Evolutionary conservation across 192 early-diverging fungal species (phyloP).

Genomic region (Backusella luteola): DNA sequence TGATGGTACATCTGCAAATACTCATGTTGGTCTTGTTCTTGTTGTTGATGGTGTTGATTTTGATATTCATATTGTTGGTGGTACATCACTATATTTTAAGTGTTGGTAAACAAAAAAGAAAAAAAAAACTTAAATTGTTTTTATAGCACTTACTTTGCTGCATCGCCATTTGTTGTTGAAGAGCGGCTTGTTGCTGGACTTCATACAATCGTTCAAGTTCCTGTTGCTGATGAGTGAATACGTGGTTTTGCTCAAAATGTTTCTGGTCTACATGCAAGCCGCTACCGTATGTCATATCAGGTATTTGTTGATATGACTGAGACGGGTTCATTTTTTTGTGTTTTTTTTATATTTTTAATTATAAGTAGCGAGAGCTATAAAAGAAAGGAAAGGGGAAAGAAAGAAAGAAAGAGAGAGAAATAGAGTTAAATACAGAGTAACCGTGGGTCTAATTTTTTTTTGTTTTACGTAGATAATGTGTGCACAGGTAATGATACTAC

Average conservation of each 20-base stretch:
- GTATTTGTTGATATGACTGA: neutral
- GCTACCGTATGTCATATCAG: neutral
- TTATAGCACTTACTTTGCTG: constrained; percentile 5
- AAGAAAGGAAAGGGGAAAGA: neutral
- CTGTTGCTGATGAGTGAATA: neutral
- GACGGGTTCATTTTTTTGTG: neutral
- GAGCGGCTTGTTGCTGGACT: constrained; percentile 18
- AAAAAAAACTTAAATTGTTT: neutral
- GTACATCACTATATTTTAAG: neutral
- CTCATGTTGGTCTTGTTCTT: neutral
- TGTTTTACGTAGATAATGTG: neutral
- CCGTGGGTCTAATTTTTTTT: neutral
- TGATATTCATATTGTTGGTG: constrained; percentile 1
- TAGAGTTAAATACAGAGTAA: neutral
- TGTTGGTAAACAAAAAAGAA: neutral
- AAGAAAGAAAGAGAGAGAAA: neutral
- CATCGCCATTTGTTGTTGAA: constrained; percentile 19
- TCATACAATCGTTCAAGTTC: constrained; percentile 3
- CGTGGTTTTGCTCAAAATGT: neutral
- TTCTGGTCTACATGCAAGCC: neutral
- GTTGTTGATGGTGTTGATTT: neutral
- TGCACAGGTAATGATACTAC: constrained; percentile 7
- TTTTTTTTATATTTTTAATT: neutral
- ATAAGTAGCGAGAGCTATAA: neutral
- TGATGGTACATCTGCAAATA: constrained; percentile 1